Evolutionary conservation across 495 filamentous ascomycete genomes (phyloP).

Genomic region (Lophiotrema nucula): DNA sequence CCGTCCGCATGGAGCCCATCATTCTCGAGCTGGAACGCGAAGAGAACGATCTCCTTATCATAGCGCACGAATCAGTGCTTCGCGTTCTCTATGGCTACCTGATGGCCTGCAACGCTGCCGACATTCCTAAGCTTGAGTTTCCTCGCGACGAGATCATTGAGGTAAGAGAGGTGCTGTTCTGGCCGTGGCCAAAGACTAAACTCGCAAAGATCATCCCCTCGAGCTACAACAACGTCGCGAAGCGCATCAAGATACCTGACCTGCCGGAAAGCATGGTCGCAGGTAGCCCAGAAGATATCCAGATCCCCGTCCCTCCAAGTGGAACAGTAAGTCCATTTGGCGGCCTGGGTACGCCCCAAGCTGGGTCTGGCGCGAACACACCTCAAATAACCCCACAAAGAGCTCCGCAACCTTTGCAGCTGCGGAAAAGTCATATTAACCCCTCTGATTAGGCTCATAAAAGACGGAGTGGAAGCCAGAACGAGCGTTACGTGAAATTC

Average conservation of each 20-base stretch:
- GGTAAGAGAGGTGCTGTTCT: slow-evolving; percentile 48
- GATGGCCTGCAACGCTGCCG: slow-evolving; percentile 96
- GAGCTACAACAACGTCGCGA: slow-evolving; percentile 93
- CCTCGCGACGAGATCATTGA: slow-evolving; percentile 97
- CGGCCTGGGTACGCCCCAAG: slow-evolving; percentile 39
- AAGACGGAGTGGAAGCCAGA: not conserved
- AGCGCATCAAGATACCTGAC: slow-evolving; percentile 74
- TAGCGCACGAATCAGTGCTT: slow-evolving; percentile 95
- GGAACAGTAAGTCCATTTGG: slow-evolving; percentile 44
- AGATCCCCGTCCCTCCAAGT: slow-evolving; percentile 71
- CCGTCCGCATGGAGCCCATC: slow-evolving; percentile 95
- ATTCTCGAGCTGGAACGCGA: slow-evolving; percentile 97
- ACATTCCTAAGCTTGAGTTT: slow-evolving; percentile 92
- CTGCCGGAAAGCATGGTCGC: slow-evolving; percentile 63
- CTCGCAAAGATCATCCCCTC: slow-evolving; percentile 81
- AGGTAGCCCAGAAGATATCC: slow-evolving; percentile 77
- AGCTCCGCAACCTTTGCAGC: slow-evolving; percentile 19
- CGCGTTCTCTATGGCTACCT: slow-evolving; percentile 96
- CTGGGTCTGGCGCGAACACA: slow-evolving; percentile 15
- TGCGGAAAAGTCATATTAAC: slow-evolving; percentile 31
- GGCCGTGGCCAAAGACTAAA: slow-evolving; percentile 10
- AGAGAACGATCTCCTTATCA: slow-evolving; percentile 93
- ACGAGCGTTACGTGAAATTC: not conserved
- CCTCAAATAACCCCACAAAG: slow-evolving; percentile 9
- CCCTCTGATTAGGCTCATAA: slow-evolving; percentile 16